Evolutionary conservation across 2,329 filamentous ascomycete genomes (phyloP), one percentile per base, ranked within the genome.

Genomic region (Aspergillus sp.): DNA sequence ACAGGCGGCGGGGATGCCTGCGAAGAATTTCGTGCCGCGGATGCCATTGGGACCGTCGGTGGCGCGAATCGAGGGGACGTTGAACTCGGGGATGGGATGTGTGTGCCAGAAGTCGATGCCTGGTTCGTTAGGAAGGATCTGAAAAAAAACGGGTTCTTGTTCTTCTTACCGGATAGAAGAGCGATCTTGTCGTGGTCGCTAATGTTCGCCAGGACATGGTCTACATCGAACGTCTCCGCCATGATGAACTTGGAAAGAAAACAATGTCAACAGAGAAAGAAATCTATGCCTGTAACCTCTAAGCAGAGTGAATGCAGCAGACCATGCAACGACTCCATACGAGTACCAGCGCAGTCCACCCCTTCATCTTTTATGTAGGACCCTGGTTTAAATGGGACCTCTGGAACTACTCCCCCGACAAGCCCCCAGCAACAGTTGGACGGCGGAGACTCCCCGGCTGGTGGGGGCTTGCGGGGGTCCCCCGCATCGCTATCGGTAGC

Each of bases 101-200:
- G 86, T 87, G 63, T 88, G 84, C 86, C 86, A 89, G 63, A 88
- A 88, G 70, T 88, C 86, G 58, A 81, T 78, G 52, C 84, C 84
- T 81, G 51, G 45, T 42, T n/a, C 41, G 32, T 52, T 44, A 53
- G 40, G 21, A 19, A 16, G 25, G n/a, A n/a, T n/a, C n/a, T n/a
- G n/a, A n/a, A n/a, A n/a, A n/a, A n/a, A n/a, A n/a, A n/a, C n/a
- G n/a, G n/a, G n/a, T n/a, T n/a, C n/a, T n/a, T n/a, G n/a, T n/a
- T n/a, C n/a, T n/a, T n/a, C n/a, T n/a, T 51, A 62, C 60, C 60
- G 9, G 60, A 61, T 32, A 62, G 50, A 47, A 62, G 55, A 19
- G 60, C 57, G 25, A 62, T 60, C 47, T 62, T 62, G 36, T 62
- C 57, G 10, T 56, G 50, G 45, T 58, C 57, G 45, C 34, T 52